Evolutionary conservation across 169 alveolate genomes (phyloP).

Genomic region (Plasmodium yoelii): DNA sequence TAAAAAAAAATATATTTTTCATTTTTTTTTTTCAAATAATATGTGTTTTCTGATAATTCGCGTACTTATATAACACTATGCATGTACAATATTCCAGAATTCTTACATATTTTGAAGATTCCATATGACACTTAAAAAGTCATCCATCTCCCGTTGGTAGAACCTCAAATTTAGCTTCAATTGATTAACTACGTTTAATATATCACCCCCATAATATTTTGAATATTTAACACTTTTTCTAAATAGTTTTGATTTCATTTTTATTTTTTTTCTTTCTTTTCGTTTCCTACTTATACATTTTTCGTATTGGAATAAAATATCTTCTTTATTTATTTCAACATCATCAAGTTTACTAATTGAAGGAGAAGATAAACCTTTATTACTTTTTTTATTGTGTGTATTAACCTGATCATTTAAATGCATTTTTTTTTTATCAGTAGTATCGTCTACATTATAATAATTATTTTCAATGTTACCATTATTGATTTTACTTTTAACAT

Average conservation of each 20-base stretch:
- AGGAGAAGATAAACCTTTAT: background rate
- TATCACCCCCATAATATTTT: constrained; percentile 14
- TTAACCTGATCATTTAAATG: background rate
- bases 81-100: background rate
- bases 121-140: constrained; percentile 58
- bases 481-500: constrained; percentile 1
- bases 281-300: constrained; percentile 29
- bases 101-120: constrained; percentile 72
- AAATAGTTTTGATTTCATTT: constrained; percentile 28
- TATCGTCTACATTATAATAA: background rate
- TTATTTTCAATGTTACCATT: too few relatives aligned
- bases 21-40: constrained; percentile 2
- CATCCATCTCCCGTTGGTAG: constrained; percentile 65
- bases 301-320: constrained; percentile 42
- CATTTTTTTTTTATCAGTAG: background rate
- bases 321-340: constrained; percentile 27
- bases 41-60: background rate
- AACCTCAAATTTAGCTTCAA: constrained; percentile 49
- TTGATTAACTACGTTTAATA: constrained; percentile 25
- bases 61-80: background rate
- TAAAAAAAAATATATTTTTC: constrained; percentile 10
- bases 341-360: constrained; percentile 11
- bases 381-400: background rate
- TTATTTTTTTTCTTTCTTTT: constrained; percentile 28
- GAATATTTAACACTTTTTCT: constrained; percentile 65